Evolutionary conservation across 345 rosid genomes (phyloP), one percentile per base, ranked within the genome.

Genomic region (Linum usitatissimum): DNA sequence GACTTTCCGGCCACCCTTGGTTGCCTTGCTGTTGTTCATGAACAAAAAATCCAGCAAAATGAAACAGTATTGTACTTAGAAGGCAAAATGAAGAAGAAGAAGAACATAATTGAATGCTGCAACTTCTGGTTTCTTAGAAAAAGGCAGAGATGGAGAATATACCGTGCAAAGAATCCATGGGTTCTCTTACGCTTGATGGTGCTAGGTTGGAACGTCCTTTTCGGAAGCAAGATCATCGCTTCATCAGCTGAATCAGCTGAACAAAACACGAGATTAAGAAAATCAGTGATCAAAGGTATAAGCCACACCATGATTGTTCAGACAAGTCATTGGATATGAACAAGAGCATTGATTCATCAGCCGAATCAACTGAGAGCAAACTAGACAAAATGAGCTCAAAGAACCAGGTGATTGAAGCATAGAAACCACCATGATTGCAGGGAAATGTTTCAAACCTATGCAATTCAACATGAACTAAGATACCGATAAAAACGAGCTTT

Each of bases 131-230:
- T 36, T 45, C 19, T 53, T 51, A 40, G 28, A 30, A 23, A 64
- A 60, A 30, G 56, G 30, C 9, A 49, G 54, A 28, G 23, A 59
- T 36, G 55, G 21, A 58, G 61, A 62, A 62, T 39, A 54, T 83
- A 90, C 97, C 97, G 91, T 45, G 95, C 94, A 64, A 90, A 90
- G 80, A 73, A 93, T 13, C 99, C 97, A 74, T 86, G 96, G 58
- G 73, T 93, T 42, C 99, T 80, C 78, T 93, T 90, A 55, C 97
- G 90, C 71, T 79, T 84, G 61, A 93, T 73, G 70, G 73, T 68
- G 75, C 97, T 93, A 56, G 99, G 97, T 70, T 93, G 97, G 83
- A 69, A 90, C 55, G 96, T 90, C 79, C 38, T 75, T 64, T 93
- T 93, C 4, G 95, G 81, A 63, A 79, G 73, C 55, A 83, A 74